A percentile compares a stretch with the other conserved stretches of the same genome.
Conservation (phyloP, 176 grass and related monocot genomes). For the Oryza meyeriana region DNA sequence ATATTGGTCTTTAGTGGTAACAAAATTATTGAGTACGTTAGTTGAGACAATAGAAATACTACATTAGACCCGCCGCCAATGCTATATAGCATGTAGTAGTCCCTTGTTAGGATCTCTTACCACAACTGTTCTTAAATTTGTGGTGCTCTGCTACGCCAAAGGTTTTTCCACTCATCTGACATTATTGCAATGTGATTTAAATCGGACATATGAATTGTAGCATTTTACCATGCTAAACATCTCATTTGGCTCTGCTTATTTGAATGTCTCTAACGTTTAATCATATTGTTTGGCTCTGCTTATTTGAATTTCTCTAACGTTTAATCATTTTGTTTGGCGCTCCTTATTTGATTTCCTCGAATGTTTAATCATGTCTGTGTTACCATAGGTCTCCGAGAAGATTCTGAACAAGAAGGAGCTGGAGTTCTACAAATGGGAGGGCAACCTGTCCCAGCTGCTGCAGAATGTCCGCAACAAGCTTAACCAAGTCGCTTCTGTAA, state of each 20-base stretch:
- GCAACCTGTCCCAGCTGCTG: conserved; percentile 70
- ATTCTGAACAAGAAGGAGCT: conserved; percentile 93
- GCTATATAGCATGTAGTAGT: neutral
- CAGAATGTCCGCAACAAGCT: conserved; percentile 81
- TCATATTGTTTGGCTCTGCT: neutral
- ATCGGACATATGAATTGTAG: neutral
- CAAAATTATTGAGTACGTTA: neutral
- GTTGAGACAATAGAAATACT: neutral
- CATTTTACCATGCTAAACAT: neutral
- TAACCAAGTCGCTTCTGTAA: conserved; percentile 72
- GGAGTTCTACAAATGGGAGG: conserved; percentile 96
- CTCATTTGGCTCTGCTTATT: neutral
- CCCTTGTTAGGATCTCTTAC: neutral
- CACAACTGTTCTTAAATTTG: neutral
- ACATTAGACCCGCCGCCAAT: neutral
- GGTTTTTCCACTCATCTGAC: neutral
- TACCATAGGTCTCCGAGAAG: conserved; percentile 71
- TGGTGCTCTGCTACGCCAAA: neutral
- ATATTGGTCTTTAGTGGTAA: neutral
- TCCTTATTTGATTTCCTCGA: neutral
- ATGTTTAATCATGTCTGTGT: neutral
- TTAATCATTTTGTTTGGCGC: neutral
- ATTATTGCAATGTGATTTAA: neutral
- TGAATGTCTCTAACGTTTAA: neutral
- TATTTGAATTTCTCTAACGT: neutral